These are phyloP conservation scores for Starmerella apis DNA, from an alignment of 805 yeast genomes.

Conservation along the genomic window DNA sequence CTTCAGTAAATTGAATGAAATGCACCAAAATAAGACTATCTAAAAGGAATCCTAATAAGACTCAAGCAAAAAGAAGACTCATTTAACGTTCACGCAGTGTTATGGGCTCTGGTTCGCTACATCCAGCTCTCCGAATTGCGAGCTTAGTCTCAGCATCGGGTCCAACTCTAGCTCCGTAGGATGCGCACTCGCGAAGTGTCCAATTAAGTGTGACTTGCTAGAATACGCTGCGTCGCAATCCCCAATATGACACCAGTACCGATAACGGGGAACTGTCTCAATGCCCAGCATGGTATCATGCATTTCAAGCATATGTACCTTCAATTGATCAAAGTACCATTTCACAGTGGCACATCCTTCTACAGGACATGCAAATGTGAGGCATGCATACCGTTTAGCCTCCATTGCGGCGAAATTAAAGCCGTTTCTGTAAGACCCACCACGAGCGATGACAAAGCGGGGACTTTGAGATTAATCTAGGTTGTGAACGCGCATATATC, in stretches of 20 bases:
- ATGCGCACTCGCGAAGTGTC: neutral
- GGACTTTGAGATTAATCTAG: neutral
- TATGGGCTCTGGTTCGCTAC: neutral
- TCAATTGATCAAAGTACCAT: slow-evolving; percentile 3
- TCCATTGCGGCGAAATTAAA: too few relatives aligned
- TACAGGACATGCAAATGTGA: neutral
- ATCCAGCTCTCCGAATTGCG: neutral
- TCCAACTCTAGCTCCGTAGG: neutral
- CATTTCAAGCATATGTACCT: neutral
- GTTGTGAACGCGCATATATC: neutral
- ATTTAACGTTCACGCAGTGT: too few relatives aligned
- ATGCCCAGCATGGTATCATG: neutral
- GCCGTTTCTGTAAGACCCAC: too few relatives aligned
- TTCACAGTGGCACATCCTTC: neutral
- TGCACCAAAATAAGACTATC: too few relatives aligned
- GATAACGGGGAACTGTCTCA: neutral
- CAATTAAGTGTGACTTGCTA: neutral
- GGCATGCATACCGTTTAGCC: neutral
- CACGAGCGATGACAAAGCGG: slow-evolving; percentile 2
- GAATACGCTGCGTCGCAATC: neutral
- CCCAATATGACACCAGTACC: neutral
- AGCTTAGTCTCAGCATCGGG: neutral
- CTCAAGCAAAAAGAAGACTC: too few relatives aligned
- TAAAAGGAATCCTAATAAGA: too few relatives aligned
- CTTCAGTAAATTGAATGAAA: too few relatives aligned